Evolutionary conservation across 1,284 basidiomycete species (phyloP), one percentile per base, ranked within the genome.

Genomic region (Termitomyces sp.): DNA sequence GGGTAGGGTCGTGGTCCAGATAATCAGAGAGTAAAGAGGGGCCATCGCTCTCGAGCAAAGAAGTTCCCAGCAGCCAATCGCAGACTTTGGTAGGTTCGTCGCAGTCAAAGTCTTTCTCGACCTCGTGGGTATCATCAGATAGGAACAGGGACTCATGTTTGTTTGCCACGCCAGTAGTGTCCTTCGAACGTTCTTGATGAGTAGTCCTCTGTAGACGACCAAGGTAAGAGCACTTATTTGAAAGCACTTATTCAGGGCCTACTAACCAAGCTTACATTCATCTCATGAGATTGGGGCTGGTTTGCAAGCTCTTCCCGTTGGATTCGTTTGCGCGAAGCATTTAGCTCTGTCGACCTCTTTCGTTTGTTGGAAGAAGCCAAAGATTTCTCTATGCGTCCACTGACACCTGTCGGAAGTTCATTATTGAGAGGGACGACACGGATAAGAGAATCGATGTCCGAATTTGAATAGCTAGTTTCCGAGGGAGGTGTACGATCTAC

Each of bases 1-100:
- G 64, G 15, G 64, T 62, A 44, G 65, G 61, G 6, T 26, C 34
- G 6, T n/a, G 5, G 12, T 39, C 26, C 47, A 49, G 19, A 39
- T 68, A 62, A 26, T 62, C 64, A 15, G 66, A 61, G 45, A 74
- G 70, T 21, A 75, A 54, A 17, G 66, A 62, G 50, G 73, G 73
- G 28, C 64, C 26, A 7, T 39, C 26, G 36, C 17, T n/a, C n/a
- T 39, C 10, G 9, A 7, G n/a, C 13, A 39, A 30, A 12, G 34
- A 38, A 38, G 43, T 9, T n/a, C 8, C 42, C n/a, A 38, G 43
- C 13, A 6, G 10, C n/a, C 12, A 36, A 49, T 28, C n/a, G 15
- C 28, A 19, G 36, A 28, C 24, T 38, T 39, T 28, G 10, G 7
- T 17, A 49, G 36, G 7, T 67, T 72, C 68, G 17, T 69, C 63